phyloP scores from a whole-genome alignment of 345 rosid species.

The Gossypium anomalum region DNA sequence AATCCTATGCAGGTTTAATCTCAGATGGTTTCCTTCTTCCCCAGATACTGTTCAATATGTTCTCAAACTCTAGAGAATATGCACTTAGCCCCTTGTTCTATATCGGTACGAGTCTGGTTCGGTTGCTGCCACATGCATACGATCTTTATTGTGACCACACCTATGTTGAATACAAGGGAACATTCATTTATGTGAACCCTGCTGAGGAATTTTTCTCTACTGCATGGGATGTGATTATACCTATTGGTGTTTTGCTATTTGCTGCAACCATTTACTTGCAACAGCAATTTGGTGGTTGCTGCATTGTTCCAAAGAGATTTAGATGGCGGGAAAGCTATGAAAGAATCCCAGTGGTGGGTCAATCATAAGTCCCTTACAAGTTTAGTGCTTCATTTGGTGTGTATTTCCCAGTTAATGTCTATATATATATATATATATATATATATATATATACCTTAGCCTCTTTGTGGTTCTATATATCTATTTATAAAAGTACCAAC shows the following conservation, averaged over 20 bases:
- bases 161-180: slow-evolving; percentile 12
- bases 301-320: slow-evolving; percentile 36
- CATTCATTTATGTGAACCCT: slow-evolving; percentile 37
- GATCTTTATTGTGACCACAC: slow-evolving; percentile 40
- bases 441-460: too few species aligned
- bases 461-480: not conserved
- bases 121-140: slow-evolving; percentile 45
- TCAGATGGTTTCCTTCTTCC: slow-evolving; percentile 49
- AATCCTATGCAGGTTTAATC: slow-evolving; percentile 38
- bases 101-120: slow-evolving; percentile 34
- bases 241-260: slow-evolving; percentile 28
- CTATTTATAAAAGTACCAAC: too few species aligned
- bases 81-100: slow-evolving; percentile 32
- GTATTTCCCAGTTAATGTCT: not conserved
- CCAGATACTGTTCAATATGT: slow-evolving; percentile 41
- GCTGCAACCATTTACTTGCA: slow-evolving; percentile 39
- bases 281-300: slow-evolving; percentile 48
- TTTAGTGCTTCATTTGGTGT: not conserved
- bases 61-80: slow-evolving; percentile 32
- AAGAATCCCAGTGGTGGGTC: slow-evolving; percentile 26
- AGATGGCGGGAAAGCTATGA: slow-evolving; percentile 28
- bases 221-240: slow-evolving; percentile 41
- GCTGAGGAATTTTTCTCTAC: slow-evolving; percentile 40
- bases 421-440: too few species aligned
- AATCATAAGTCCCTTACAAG: slow-evolving; percentile 10